phyloP scores from a whole-genome alignment of 2,329 filamentous ascomycete species.

The Ceratocystis variospora region DNA sequence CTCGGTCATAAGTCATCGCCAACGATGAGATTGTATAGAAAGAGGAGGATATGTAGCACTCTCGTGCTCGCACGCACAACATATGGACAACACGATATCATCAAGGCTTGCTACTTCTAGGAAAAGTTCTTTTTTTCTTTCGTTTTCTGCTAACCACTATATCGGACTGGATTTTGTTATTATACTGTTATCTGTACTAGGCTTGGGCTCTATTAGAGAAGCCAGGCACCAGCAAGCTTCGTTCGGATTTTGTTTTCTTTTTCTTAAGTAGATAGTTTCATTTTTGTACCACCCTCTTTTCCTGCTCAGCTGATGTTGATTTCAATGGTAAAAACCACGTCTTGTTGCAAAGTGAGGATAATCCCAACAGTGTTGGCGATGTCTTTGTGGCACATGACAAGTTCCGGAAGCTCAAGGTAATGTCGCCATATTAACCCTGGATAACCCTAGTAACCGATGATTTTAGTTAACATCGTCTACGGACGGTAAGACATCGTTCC shows the following conservation, averaged over 20 bases:
- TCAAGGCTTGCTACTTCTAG: background rate
- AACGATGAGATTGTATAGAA: slow-evolving; percentile 3
- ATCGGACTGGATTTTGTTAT: slow-evolving; percentile 5
- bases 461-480: no score
- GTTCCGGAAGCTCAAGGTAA: no score
- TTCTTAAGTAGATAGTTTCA: background rate
- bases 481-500: background rate
- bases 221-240: slow-evolving; percentile 1
- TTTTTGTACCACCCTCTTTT: background rate
- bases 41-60: slow-evolving; percentile 8
- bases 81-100: background rate
- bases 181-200: background rate
- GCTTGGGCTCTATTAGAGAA: slow-evolving; percentile 6
- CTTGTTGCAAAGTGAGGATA: no score
- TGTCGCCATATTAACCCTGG: no score
- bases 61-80: background rate
- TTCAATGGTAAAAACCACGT: no score
- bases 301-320: background rate
- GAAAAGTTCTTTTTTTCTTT: background rate
- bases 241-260: background rate
- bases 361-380: no score
- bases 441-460: no score
- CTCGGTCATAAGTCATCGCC: background rate
- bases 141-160: background rate
- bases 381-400: no score